Evolutionary conservation across 305 asterid genomes (phyloP), one percentile per base, ranked within the genome.

Genomic region (Fraxinus baroniana): DNA sequence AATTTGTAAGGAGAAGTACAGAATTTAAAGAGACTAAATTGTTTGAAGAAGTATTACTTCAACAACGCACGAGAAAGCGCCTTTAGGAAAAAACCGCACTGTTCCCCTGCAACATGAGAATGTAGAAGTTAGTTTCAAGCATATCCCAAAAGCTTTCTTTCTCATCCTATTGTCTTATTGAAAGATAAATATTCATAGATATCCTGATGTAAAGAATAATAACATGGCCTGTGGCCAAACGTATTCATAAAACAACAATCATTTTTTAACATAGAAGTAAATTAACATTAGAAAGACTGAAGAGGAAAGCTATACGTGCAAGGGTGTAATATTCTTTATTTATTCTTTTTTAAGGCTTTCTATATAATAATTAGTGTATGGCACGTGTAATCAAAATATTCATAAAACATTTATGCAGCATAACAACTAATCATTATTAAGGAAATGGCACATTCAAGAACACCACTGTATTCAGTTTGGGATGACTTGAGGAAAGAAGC

Each of bases 11-110:
- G 32, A 64, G 12, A 7, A 5, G 30, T 71, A 5, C 26, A 66
- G 32, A 71, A 80, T 46, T 78, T 70, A 33, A 62, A 72, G 74
- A 28, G 20, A 13, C 18, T 2, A 68, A 68, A 70, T 30, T 41
- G 15, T 78, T 1, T 30, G 84, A 80, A 76, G 88, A 84, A 76
- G 86, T 20, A 94, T 77, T 89, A 94, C 99, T 88, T 95, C 97
- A 44, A 93, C 88, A 32, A 83, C 26, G 84, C 98, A 95, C 80
- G 97, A 88, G 77, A 88, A 87, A 78, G 93, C 88, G 2, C 97
- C 98, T 86, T 90, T 92, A 20, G 98, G 98, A 82, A 86, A 95
- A 90, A 95, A 95, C 75, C 98, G 91, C 49, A 94, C 97, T 77
- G 95, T 96, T 79, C 99, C 99, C 95, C 98, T 95, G 96, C 91